Conservation (phyloP, 2,329 filamentous ascomycete genomes). For the Dothiorella sarmentorum region DNA sequence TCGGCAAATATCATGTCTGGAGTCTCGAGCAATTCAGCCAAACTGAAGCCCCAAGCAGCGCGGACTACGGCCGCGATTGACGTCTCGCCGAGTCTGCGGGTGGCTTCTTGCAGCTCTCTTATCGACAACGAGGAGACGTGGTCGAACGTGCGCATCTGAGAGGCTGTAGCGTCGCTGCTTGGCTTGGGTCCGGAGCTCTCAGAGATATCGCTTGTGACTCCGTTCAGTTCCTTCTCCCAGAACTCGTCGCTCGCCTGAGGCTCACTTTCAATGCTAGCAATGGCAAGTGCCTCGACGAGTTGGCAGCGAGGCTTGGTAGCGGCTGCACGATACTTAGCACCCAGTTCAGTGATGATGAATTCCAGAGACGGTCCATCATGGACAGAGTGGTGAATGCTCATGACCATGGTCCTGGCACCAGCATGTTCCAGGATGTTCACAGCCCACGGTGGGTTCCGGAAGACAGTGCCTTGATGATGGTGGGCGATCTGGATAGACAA, state of each 20-base stretch:
- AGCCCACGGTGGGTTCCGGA: conserved; percentile 36
- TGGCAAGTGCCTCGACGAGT: conserved; percentile 27
- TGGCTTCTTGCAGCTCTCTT: conserved; percentile 13
- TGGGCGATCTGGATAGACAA: conserved; percentile 23
- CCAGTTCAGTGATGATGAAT: conserved; percentile 29
- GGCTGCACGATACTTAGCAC: conserved; percentile 22
- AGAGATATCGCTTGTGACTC: conserved; percentile 23
- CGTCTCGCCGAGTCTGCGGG: conserved; percentile 22
- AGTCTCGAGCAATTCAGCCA: conserved; percentile 20
- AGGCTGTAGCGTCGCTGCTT: neutral
- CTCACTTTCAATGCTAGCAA: conserved; percentile 24
- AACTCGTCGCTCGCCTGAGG: conserved; percentile 21
- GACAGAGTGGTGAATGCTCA: conserved; percentile 37
- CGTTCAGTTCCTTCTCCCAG: conserved; percentile 27
- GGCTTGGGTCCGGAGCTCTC: conserved; percentile 22
- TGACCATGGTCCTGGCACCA: conserved; percentile 30
- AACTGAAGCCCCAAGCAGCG: conserved; percentile 26
- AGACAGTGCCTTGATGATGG: conserved; percentile 28
- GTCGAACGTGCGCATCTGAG: conserved; percentile 3
- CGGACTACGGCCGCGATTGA: conserved; percentile 24
- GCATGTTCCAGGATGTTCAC: conserved; percentile 33
- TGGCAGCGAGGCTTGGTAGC: conserved; percentile 27
- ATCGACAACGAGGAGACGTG: neutral
- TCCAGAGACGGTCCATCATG: conserved; percentile 33
- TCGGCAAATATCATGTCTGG: conserved; percentile 27